phyloP scores from a whole-genome alignment of 306 rosid species.

The Alnus glutinosa region DNA sequence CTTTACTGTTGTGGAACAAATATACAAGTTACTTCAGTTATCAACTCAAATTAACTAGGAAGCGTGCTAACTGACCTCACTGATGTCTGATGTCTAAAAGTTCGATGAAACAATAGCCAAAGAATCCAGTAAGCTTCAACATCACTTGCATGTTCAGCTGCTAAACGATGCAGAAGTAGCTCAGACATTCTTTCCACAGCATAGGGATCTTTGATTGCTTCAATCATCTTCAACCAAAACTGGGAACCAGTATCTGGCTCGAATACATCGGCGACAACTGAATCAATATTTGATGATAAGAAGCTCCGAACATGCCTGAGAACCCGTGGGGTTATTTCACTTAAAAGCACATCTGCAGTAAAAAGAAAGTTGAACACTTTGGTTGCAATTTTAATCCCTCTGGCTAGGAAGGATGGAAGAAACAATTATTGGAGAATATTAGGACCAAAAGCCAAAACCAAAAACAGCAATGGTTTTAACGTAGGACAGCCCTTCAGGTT shows the following conservation, averaged over 20 bases:
- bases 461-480: neutral
- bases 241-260: conserved; percentile 49
- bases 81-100: conserved; percentile 49
- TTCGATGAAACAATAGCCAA: conserved; percentile 74
- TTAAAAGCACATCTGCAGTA: conserved; percentile 64
- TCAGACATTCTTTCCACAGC: conserved; percentile 77
- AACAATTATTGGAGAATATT: neutral
- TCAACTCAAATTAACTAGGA: conserved; percentile 13
- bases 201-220: conserved; percentile 66
- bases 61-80: conserved; percentile 58
- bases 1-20: conserved; percentile 6
- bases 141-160: conserved; percentile 56
- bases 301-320: conserved; percentile 53
- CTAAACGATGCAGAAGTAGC: conserved; percentile 76
- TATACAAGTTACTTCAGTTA: neutral
- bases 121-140: conserved; percentile 84
- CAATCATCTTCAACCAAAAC: conserved; percentile 82
- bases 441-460: conserved; percentile 3
- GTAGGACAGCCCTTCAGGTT: neutral
- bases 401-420: conserved; percentile 11
- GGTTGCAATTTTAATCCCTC: conserved; percentile 23
- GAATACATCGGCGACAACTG: conserved; percentile 40
- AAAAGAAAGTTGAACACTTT: conserved; percentile 25
- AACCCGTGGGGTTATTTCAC: conserved; percentile 56
- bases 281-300: conserved; percentile 41